These are phyloP conservation scores for Pugionium cornutum DNA, from an alignment of 345 rosid species.

Conservation along the genomic window DNA sequence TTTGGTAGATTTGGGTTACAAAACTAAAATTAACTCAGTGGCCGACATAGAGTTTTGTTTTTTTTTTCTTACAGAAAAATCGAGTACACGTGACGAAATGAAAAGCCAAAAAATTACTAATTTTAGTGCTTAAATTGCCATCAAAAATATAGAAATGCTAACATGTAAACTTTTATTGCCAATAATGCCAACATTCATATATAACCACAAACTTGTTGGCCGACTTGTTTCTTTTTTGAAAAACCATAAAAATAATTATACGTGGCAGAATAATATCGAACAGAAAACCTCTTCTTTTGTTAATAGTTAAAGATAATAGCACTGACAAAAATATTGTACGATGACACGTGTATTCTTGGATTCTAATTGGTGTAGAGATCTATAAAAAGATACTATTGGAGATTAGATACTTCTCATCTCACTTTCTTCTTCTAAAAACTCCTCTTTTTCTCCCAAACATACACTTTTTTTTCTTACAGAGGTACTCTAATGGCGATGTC, in stretches of 20 bases:
- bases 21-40: not conserved
- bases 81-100: not conserved
- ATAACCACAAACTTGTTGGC: conserved; percentile 35
- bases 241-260: conserved; percentile 12
- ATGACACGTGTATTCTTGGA: conserved; percentile 1
- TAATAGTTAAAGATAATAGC: conserved; percentile 1
- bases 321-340: not conserved
- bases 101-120: not conserved
- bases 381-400: conserved; percentile 23
- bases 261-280: conserved; percentile 12
- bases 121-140: not conserved
- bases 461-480: not conserved
- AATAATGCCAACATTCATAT: conserved; percentile 14
- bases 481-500: conserved; percentile 26
- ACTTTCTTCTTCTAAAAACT: not conserved
- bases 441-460: not conserved
- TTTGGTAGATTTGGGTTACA: not conserved
- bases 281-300: conserved; percentile 2
- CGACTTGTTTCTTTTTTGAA: conserved; percentile 26
- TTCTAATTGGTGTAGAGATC: conserved; percentile 14
- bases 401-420: conserved; percentile 25
- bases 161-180: conserved; percentile 4
- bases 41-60: conserved; percentile 22
- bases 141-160: conserved; percentile 3
- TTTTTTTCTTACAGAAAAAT: not conserved